phyloP scores from a whole-genome alignment of 129 eudicot genomes.

The sunflower (Helianthus annuus) region HanXRQr2.0-SUNRISE NC_035441.2:180183159-180183658 shows the following conservation, averaged over 20 bases:
- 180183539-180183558: conserved; percentile 91
- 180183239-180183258: conserved; percentile 66
- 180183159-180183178: conserved; percentile 64
- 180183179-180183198: conserved; percentile 75
- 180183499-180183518: conserved; percentile 68
- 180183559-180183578: conserved; percentile 74
- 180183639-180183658: conserved; percentile 72
- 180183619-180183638: conserved; percentile 65
- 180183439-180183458: conserved; percentile 65
- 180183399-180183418: conserved; percentile 80
- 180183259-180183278: conserved; percentile 59
- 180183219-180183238: conserved; percentile 83
- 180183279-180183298: conserved; percentile 75
- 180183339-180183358: conserved; percentile 71
- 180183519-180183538: conserved; percentile 76
- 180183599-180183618: conserved; percentile 58
- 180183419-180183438: conserved; percentile 70
- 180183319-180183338: conserved; percentile 69
- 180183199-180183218: conserved; percentile 48
- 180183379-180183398: conserved; percentile 55
- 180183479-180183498: conserved; percentile 91
- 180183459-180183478: conserved; percentile 65
- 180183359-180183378: conserved; percentile 80
- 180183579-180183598: conserved; percentile 64
- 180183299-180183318: conserved; percentile 76